A percentile compares a stretch with the other conserved stretches of the same genome.
These are phyloP conservation scores for Dichotomocladium elegans DNA, from an alignment of 371 early-diverging fungal genomes.

Conservation along the genomic window DNA sequence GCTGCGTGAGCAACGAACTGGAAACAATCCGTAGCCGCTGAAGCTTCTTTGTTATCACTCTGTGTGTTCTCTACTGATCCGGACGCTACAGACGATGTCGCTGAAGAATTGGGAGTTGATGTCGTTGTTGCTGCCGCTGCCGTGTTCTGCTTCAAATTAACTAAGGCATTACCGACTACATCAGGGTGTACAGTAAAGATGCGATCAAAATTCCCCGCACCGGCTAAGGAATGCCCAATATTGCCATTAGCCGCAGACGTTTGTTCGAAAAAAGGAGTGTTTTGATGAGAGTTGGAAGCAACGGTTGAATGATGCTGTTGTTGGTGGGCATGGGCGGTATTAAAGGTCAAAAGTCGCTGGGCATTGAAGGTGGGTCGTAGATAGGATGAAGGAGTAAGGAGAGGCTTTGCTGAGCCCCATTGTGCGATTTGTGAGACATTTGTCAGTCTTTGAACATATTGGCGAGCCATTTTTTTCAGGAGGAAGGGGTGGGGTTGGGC, in stretches of 20 bases:
- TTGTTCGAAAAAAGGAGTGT: neutral
- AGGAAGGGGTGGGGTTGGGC: neutral
- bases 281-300: neutral
- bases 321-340: slow-evolving; percentile 4
- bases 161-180: neutral
- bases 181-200: neutral
- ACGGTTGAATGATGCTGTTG: slow-evolving; percentile 2
- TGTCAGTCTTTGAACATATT: slow-evolving; percentile 19
- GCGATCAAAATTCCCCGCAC: neutral
- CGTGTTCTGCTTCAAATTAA: neutral
- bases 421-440: slow-evolving; percentile 14
- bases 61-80: neutral
- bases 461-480: slow-evolving; percentile 16
- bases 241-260: neutral
- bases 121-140: neutral
- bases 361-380: slow-evolving; percentile 14
- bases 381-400: slow-evolving; percentile 10
- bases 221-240: no score
- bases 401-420: slow-evolving; percentile 5
- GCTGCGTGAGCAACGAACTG: slow-evolving; percentile 43
- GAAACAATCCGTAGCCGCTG: slow-evolving; percentile 13
- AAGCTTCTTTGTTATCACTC: neutral
- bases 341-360: slow-evolving; percentile 13
- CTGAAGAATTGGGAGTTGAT: neutral
- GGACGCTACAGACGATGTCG: neutral